Conservation (phyloP, 371 early-diverging fungal genomes). For the Umbelopsis sp. region DNA sequence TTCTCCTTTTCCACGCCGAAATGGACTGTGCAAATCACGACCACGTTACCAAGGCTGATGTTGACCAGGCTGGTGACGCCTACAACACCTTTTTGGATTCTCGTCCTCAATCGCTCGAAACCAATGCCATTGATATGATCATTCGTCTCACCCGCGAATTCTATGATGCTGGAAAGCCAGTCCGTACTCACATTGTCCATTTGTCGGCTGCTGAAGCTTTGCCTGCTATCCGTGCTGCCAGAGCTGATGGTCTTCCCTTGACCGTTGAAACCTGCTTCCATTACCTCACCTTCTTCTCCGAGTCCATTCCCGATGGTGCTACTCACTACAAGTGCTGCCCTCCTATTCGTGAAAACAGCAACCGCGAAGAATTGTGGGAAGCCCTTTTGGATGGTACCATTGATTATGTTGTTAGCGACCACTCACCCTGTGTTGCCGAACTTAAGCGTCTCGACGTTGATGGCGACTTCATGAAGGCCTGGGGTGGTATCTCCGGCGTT, state of each 20-base stretch:
- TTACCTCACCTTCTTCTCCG: constrained; percentile 72
- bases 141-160: constrained; percentile 71
- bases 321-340: constrained; percentile 89
- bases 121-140: constrained; percentile 74
- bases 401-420: constrained; percentile 84
- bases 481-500: constrained; percentile 87
- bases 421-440: constrained; percentile 82
- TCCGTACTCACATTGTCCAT: constrained; percentile 82
- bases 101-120: constrained; percentile 74
- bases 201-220: constrained; percentile 77
- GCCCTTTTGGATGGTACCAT: constrained; percentile 80
- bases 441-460: constrained; percentile 67
- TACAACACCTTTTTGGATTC: constrained; percentile 73
- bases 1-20: constrained; percentile 83
- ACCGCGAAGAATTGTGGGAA: constrained; percentile 75
- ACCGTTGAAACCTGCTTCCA: constrained; percentile 87
- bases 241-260: constrained; percentile 68
- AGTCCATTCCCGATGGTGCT: constrained; percentile 71
- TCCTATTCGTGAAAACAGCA: constrained; percentile 77
- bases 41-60: constrained; percentile 26
- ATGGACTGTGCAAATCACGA: constrained; percentile 52
- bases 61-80: constrained; percentile 39
- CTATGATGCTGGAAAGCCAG: constrained; percentile 53
- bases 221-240: constrained; percentile 75
- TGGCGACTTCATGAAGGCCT: constrained; percentile 79